Evolutionary conservation across 1,284 basidiomycete genomes (phyloP).

Genomic region (Puccinia polysora): DNA sequence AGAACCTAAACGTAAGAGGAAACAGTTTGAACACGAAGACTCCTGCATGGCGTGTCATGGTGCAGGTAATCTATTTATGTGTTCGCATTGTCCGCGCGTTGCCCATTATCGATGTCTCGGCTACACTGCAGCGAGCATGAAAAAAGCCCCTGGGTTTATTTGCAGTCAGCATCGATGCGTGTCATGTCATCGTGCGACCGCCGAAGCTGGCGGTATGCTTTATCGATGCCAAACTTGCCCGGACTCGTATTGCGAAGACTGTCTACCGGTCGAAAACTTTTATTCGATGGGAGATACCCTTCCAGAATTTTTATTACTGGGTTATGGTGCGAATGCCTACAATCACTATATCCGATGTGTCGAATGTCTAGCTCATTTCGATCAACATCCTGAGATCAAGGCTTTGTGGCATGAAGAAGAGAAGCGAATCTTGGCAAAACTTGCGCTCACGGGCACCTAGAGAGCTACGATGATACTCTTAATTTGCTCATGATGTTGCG

Average conservation of each 20-base stretch:
- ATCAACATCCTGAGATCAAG: conserved; percentile 10
- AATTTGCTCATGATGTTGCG: no score
- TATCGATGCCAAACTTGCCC: conserved; percentile 62
- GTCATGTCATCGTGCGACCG: conserved; percentile 55
- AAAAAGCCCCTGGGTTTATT: conserved; percentile 49
- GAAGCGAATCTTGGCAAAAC: background rate
- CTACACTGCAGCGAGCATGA: conserved; percentile 50
- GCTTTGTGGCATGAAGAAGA: conserved; percentile 30
- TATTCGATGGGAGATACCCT: conserved; percentile 25
- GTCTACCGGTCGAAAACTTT: conserved; percentile 26
- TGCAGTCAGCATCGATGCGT: conserved; percentile 61
- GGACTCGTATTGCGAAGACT: conserved; percentile 61
- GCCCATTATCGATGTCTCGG: conserved; percentile 59
- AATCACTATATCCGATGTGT: conserved; percentile 38
- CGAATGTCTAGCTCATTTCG: conserved; percentile 37
- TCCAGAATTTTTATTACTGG: conserved; percentile 32
- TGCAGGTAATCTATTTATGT: conserved; percentile 60
- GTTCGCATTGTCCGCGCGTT: conserved; percentile 59
- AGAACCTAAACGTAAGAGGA: conserved; percentile 51
- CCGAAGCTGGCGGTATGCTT: conserved; percentile 58
- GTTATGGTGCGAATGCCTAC: background rate
- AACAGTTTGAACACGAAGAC: conserved; percentile 58
- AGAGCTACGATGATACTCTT: no score
- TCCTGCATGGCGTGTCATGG: conserved; percentile 62
- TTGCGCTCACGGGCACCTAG: background rate